Conservation (phyloP, 129 eudicot genomes). For the Glebionis coronaria region DNA sequence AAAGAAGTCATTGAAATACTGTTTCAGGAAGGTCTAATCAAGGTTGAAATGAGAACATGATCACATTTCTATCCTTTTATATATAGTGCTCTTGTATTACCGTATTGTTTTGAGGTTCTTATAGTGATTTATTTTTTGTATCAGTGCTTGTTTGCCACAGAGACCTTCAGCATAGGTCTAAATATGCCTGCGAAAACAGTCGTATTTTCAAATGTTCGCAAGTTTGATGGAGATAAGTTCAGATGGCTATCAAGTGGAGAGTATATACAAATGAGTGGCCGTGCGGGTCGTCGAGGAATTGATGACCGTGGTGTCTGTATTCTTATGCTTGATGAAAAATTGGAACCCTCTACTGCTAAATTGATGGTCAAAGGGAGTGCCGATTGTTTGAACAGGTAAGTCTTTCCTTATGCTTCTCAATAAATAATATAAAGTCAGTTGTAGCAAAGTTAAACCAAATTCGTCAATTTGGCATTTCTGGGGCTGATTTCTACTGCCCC, state of each 20-base stretch:
- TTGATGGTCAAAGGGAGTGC: conserved; percentile 97
- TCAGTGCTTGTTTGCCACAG: conserved; percentile 99
- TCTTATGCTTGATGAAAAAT: conserved; percentile 96
- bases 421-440: neutral
- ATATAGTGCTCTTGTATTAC: neutral
- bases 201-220: conserved; percentile 96
- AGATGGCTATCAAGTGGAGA: conserved; percentile 99
- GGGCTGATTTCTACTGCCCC: neutral
- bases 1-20: conserved; percentile 98
- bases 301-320: conserved; percentile 99
- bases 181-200: conserved; percentile 99
- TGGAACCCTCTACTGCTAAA: conserved; percentile 98
- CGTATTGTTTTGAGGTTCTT: conserved; percentile 6
- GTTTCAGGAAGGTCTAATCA: conserved; percentile 96
- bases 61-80: neutral
- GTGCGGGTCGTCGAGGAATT: conserved; percentile 99
- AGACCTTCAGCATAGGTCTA: conserved; percentile 98
- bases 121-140: conserved; percentile 29
- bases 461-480: neutral
- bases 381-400: conserved; percentile 89
- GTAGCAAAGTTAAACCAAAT: neutral
- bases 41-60: conserved; percentile 49
- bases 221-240: conserved; percentile 97
- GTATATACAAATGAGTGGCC: conserved; percentile 99
- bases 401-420: conserved; percentile 1